Percentiles rank a stretch among this genome's conserved stretches.
Evolutionary conservation across 768 basidiomycete genomes (phyloP).

Genomic region (Cystofilobasidium bisporidii): DNA sequence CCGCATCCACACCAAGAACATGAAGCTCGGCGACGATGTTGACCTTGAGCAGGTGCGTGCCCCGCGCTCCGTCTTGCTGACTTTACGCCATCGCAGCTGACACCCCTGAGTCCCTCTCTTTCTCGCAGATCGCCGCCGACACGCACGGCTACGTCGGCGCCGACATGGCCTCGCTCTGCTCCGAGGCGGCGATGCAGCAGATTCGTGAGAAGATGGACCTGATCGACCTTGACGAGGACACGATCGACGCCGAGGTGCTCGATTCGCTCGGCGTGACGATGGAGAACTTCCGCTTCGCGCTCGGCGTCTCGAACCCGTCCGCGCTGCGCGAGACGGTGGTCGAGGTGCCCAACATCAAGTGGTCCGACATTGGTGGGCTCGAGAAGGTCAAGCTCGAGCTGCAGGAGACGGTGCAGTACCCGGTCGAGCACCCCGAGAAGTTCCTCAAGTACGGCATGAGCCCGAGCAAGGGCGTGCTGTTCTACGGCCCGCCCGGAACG

Average conservation of each 20-base stretch:
- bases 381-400: slow-evolving; percentile 99
- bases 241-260: slow-evolving; percentile 97
- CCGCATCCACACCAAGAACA: slow-evolving; percentile 99
- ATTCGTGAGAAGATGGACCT: slow-evolving; percentile 99
- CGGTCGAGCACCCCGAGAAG: slow-evolving; percentile 99
- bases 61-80: slow-evolving; percentile 4
- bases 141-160: slow-evolving; percentile 99
- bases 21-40: slow-evolving; percentile 94
- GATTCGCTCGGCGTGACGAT: slow-evolving; percentile 98
- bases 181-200: slow-evolving; percentile 99
- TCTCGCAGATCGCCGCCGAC: slow-evolving; percentile 83
- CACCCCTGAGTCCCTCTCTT: too few relatives aligned
- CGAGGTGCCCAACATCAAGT: slow-evolving; percentile 95
- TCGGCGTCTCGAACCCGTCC: slow-evolving; percentile 94
- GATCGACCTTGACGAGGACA: slow-evolving; percentile 53
- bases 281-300: slow-evolving; percentile 99
- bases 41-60: slow-evolving; percentile 77
- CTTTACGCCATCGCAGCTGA: slow-evolving; percentile 15
- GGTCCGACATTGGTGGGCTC: slow-evolving; percentile 99
- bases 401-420: slow-evolving; percentile 99
- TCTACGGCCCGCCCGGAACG: slow-evolving; percentile 99
- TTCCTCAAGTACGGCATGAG: slow-evolving; percentile 99
- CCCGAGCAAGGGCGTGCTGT: slow-evolving; percentile 96
- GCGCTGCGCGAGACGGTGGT: slow-evolving; percentile 98
- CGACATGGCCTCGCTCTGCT: slow-evolving; percentile 92